Base-by-base conservation (phyloP, 495 filamentous ascomycete species). In the Thozetella sp. region DNA sequence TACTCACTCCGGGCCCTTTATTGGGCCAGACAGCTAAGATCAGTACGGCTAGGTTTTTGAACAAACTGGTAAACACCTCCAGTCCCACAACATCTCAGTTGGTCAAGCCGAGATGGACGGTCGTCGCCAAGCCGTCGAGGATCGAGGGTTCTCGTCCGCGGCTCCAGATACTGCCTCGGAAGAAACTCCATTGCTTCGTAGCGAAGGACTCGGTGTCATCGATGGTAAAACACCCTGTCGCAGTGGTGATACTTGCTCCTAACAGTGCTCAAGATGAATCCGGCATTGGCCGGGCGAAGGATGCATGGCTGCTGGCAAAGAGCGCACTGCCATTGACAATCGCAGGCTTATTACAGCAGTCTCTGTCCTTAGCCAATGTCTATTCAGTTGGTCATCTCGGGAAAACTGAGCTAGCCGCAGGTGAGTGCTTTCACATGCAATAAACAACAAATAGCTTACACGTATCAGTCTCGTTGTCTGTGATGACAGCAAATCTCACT, bases 401-500 rank as follows among this genome's bases (percentile, higher is more conserved):
- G 6, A 37, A 37, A 37, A 37, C 30, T 6, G 30, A 37, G 30
- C 30, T 37, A 15, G 30, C 30, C 30, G 30, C 30, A 6, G 30
- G 30, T 15, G 15, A 37, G 30, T 37, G 6, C 15, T 37, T 37
- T 37, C 30, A 6, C 30, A 37, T 15, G 30, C 6, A 15, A 15
- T 6, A 6, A 37, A 6, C 15, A 15, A 6, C 30, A 15, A 6
- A 15, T 6, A 37, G 30, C 15, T 15, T 37, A 37, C 30, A 6
- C 30, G 30, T 6, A 15, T 6, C 30, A 72, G 67, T 37, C 6
- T 67, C 63, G 63, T 69, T 93, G 62, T 89, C 86, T 22, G 78
- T 77, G 54, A 91, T 92, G 90, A 90, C 90, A 1, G 88, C 89
- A 20, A 89, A 83, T 62, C 91, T 93, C 58, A 90, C 86, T 10